Base-by-base conservation (phyloP, 768 basidiomycete genomes). In the Trametopsis cervina region DNA sequence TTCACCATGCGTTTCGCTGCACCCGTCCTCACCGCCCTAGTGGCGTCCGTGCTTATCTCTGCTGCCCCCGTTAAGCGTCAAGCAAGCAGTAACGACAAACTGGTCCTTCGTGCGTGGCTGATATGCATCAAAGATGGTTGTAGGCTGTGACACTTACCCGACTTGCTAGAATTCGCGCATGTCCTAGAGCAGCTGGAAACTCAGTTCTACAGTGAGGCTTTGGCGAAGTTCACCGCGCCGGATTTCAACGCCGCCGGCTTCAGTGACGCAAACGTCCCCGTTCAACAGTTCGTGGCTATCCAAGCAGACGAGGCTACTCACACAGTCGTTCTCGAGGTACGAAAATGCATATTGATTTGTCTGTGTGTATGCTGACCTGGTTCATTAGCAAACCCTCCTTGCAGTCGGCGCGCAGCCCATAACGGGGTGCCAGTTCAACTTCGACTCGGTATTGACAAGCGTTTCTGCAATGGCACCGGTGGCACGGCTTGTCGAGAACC, bases 101-200 rank as follows among this genome's bases (percentile, higher is more conserved):
- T 78, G 56, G 80, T 83, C 22, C 71, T 81, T 62, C 71, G 84
- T 85, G 65, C 56, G 82, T 76, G 35, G 23, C 26, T 41, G n/a
- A n/a, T n/a, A n/a, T n/a, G n/a, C n/a, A 33, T 7, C 29, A 15
- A 33, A 33, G 9, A 7, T 15, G 7, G 7, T 33, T 33, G 9
- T 7, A 33, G 7, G 29, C 20, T 38, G 15, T 13, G 27, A 42
- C 17, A 35, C 41, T 15, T 26, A 49, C 33, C 9, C n/a, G 4
- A 40, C 18, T 18, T 40, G 13, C 23, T 48, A 89, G 88, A 81
- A 60, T 89, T 89, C 54, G 85, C 86, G 39, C 70, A 80, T 60
- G 80, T 85, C 42, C 70, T 90, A 38, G 88, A 90, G 62, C 77
- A 82, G 53, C 69, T 89, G 13, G 88, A 89, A 63, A 73, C 73